Conservation (phyloP, 2,329 filamentous ascomycete genomes). For the Aspergillus hiratsukae region DNA sequence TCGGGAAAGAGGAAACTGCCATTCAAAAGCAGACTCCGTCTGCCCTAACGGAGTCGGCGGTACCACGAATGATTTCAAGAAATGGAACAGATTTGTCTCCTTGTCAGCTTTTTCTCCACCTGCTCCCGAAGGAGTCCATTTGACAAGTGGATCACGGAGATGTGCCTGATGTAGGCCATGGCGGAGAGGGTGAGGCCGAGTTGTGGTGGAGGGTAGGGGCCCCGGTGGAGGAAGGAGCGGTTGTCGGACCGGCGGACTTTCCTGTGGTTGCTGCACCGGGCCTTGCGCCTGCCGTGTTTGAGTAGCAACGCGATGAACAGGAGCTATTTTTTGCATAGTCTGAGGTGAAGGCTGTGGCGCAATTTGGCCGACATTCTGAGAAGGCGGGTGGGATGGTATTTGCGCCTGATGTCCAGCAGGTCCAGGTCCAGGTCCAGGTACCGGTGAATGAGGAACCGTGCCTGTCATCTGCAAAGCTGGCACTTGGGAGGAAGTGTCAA, state of each 20-base stretch:
- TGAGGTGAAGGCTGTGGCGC: neutral
- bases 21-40: constrained; percentile 23
- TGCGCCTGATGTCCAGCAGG: neutral
- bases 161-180: constrained; percentile 57
- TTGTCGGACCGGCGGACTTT: neutral
- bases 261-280: neutral
- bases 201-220: constrained; percentile 31
- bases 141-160: constrained; percentile 50
- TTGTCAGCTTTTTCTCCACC: constrained; percentile 15
- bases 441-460: neutral
- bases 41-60: constrained; percentile 26
- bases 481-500: neutral
- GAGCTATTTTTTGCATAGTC: neutral
- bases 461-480: neutral
- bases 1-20: constrained; percentile 34
- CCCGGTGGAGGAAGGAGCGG: constrained; percentile 35
- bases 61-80: constrained; percentile 29
- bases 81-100: constrained; percentile 33
- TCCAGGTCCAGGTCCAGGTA: neutral
- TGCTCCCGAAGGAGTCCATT: constrained; percentile 20
- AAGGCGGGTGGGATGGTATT: neutral
- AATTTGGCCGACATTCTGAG: neutral
- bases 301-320: neutral
- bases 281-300: neutral
- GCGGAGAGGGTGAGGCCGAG: constrained; percentile 42